Percentiles rank a stretch among this genome's conserved stretches.
Conservation (phyloP, 2,329 filamentous ascomycete species). For the Sclerotinia nivalis region DNA sequence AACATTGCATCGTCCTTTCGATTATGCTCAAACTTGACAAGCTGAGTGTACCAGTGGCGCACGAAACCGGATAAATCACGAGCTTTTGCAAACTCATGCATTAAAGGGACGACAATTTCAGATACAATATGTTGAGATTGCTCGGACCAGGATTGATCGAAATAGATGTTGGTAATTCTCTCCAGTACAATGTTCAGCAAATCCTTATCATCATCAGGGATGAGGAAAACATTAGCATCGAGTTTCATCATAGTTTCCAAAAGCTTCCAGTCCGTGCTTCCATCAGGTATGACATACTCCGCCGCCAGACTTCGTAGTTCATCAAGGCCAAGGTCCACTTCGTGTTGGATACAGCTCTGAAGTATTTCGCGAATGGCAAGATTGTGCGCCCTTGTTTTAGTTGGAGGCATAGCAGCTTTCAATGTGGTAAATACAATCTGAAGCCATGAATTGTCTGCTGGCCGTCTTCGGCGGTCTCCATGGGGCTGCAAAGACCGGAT, state of each 20-base stretch:
- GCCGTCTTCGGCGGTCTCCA: conserved; percentile 47
- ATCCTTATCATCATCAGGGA: conserved; percentile 38
- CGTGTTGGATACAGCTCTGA: conserved; percentile 42
- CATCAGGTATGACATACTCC: conserved; percentile 35
- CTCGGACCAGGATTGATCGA: conserved; percentile 30
- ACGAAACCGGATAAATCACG: conserved; percentile 46
- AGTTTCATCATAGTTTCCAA: conserved; percentile 48
- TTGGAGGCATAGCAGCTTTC: conserved; percentile 32
- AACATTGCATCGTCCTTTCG: conserved; percentile 26
- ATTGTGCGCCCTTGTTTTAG: conserved; percentile 28
- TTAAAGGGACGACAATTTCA: conserved; percentile 45
- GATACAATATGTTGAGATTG: conserved; percentile 39
- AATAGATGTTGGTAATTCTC: conserved; percentile 37
- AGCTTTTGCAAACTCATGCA: conserved; percentile 45
- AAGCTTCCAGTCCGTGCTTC: conserved; percentile 44
- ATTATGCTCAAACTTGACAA: conserved; percentile 37
- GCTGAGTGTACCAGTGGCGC: conserved; percentile 43
- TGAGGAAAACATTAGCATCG: conserved; percentile 49
- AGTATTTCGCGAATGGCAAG: conserved; percentile 41
- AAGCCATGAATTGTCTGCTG: conserved; percentile 51
- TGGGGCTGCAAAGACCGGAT: conserved; percentile 47
- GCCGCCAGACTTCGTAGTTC: conserved; percentile 41
- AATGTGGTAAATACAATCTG: conserved; percentile 48
- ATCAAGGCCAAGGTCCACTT: conserved; percentile 42
- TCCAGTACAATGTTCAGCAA: conserved; percentile 41